A percentile compares a stretch with the other conserved stretches of the same genome.
phyloP scores from a whole-genome alignment of 1,284 basidiomycete species.

The Trametes hirsuta region DNA sequence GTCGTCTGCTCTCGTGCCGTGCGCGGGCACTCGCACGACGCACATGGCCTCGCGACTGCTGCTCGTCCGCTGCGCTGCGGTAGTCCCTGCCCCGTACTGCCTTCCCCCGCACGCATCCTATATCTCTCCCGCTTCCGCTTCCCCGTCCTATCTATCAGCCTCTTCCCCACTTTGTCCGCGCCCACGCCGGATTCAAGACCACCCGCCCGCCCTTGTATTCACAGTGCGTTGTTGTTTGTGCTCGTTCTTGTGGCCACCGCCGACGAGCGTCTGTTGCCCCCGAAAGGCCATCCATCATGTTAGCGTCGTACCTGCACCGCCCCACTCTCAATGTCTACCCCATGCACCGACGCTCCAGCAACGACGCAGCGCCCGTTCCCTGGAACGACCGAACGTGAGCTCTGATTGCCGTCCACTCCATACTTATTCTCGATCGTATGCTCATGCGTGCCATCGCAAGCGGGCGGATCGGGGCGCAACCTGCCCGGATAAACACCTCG shows the following conservation, averaged over 20 bases:
- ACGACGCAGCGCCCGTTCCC: no score
- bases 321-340: background rate
- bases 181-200: background rate
- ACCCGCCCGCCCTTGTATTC: background rate
- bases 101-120: no score
- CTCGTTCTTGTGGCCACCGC: background rate
- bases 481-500: background rate
- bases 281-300: constrained; percentile 1
- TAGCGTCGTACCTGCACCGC: background rate
- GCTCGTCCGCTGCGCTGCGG: no score
- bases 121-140: background rate
- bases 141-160: background rate
- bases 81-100: no score
- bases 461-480: background rate
- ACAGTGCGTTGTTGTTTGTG: background rate
- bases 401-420: no score
- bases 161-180: no score
- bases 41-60: constrained; percentile 9
- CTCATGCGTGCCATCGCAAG: background rate
- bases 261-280: constrained; percentile 2
- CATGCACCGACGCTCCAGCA: background rate
- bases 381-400: no score
- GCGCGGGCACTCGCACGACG: background rate
- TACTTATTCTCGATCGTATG: no score
- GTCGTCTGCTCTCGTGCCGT: constrained; percentile 18